Base-by-base conservation (phyloP, 2,329 filamentous ascomycete species). In the Cercospora citrullina region DNA sequence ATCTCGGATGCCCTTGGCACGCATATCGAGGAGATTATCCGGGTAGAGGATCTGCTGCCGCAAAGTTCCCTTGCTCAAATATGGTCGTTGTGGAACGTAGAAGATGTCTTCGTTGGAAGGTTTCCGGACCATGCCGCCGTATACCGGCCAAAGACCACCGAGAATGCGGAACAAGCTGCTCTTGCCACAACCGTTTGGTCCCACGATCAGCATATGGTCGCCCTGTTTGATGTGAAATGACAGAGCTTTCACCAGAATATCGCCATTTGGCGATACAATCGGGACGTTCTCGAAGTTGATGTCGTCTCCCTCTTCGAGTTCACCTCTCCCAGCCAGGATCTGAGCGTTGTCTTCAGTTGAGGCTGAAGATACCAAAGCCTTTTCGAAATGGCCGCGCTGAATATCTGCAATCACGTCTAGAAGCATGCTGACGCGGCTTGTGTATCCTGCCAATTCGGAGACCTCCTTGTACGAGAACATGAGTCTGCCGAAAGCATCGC, bases 401-500 rank as follows among this genome's bases (percentile, higher is more conserved):
- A 98, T 92, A 73, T 99, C 95, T 67, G 94, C 90, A 88, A 99
- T 97, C 59, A 98, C 94, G 68, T 96, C 91, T 14, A 99, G 84
- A 4, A 99, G 84, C 2, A 91, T 92, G 1, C 94, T 91, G 5
- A 99, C 95, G 63, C 95, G 90, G 9, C 93, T 94, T 0, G 95
- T 99, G 82, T 97, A 96, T 39, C 95, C 95, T 0, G 95, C 95
- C 31, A 99, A 84, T 80, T 99, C 94, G 78, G 94, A 97, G 70
- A 99, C 90, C 78, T 99, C 95, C 74, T 97, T 94, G 84, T 97
- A 98, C 2, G 92, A 96, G 81, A 97, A 97, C 94, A 97, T 97
- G 71, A 98, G 85, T 68, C 95, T 90, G 1, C 94, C 94, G 77
- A 97, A 97, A 26, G 94, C 94, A 78, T 99, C 95, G 0, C 94